phyloP scores from a whole-genome alignment of 495 filamentous ascomycete genomes.

The Trypethelium eluteriae region DNA sequence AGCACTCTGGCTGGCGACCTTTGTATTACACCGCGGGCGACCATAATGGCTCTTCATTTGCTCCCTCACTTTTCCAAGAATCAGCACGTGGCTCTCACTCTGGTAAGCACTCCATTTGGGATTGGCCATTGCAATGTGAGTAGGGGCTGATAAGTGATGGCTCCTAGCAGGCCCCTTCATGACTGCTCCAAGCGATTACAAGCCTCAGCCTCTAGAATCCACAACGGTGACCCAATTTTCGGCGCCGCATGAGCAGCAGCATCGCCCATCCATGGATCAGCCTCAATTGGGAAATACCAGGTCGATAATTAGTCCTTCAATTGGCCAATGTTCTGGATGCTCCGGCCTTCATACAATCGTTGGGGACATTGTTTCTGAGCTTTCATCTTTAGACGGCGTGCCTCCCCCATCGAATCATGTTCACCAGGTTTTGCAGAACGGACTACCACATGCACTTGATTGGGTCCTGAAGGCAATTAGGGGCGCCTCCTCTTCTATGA shows the following conservation, averaged over 20 bases:
- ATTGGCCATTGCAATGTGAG: background rate
- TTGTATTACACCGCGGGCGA: background rate
- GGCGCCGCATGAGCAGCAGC: background rate
- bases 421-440: background rate
- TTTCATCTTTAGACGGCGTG: background rate
- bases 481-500: background rate
- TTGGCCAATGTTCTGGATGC: background rate
- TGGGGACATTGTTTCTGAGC: background rate
- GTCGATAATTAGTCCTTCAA: background rate
- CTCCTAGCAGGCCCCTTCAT: background rate
- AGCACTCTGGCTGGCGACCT: background rate
- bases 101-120: background rate
- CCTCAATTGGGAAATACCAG: background rate
- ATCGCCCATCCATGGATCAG: conserved; percentile 2
- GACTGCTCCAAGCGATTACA: conserved; percentile 1
- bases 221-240: background rate
- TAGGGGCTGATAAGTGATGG: background rate
- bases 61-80: background rate
- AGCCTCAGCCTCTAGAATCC: background rate
- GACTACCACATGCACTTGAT: background rate
- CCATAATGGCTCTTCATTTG: background rate
- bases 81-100: background rate
- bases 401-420: background rate
- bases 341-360: background rate
- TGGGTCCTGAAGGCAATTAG: background rate